These are phyloP conservation scores for Lichtheimia corymbifera DNA, from an alignment of 371 early-diverging fungal genomes.

Conservation along the genomic window DNA sequence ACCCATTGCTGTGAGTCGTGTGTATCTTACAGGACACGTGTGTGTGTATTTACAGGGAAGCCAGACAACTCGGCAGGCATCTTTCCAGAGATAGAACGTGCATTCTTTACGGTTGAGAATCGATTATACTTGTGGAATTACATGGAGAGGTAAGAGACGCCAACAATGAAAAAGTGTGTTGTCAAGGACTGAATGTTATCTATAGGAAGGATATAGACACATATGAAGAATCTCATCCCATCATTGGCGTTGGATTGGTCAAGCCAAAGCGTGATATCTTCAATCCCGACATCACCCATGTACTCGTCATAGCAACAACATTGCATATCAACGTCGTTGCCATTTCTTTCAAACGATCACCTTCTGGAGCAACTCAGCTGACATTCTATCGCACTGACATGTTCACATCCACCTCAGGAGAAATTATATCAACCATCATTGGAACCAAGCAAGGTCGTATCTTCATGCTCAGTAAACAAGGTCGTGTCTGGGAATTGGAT, in stretches of 20 bases:
- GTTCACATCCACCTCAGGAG: conserved; percentile 72
- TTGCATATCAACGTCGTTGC: conserved; percentile 82
- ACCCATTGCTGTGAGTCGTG: neutral
- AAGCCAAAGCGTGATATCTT: conserved; percentile 78
- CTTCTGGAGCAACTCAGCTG: conserved; percentile 28
- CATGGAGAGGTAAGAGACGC: conserved; percentile 48
- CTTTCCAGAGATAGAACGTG: conserved; percentile 80
- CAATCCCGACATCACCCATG: conserved; percentile 73
- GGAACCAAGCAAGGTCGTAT: conserved; percentile 82
- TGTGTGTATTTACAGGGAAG: conserved; percentile 19
- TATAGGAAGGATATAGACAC: conserved; percentile 61
- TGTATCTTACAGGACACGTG: neutral
- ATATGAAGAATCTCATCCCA: conserved; percentile 84
- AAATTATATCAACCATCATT: conserved; percentile 73
- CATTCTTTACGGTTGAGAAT: conserved; percentile 89
- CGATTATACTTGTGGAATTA: conserved; percentile 89
- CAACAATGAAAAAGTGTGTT: neutral
- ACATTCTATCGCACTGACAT: conserved; percentile 74
- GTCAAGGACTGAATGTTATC: neutral
- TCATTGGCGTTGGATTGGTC: conserved; percentile 80
- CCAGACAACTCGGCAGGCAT: conserved; percentile 32
- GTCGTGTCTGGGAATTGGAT: conserved; percentile 84
- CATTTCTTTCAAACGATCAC: conserved; percentile 40
- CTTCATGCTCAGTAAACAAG: conserved; percentile 87
- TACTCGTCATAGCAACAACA: conserved; percentile 85